Evolutionary conservation across 805 yeast species (phyloP).

Genomic region (Wickerhamiella occidentalis): DNA sequence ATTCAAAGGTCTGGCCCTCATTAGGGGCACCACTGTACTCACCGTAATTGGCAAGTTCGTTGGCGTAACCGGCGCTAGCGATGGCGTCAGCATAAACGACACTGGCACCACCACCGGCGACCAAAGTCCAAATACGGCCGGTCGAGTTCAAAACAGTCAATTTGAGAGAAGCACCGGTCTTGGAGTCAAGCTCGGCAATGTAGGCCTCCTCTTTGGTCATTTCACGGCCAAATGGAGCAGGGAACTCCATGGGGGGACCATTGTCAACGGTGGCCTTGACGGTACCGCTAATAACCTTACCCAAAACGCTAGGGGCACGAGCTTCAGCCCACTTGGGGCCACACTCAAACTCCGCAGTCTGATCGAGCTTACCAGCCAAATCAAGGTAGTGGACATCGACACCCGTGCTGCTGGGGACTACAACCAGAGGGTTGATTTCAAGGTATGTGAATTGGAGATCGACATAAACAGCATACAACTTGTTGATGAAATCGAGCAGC

Average conservation of each 20-base stretch:
- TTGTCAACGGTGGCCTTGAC: constrained; percentile 29
- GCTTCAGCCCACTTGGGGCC: constrained; percentile 40
- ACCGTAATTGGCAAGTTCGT: constrained; percentile 37
- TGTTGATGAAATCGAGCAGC: constrained; percentile 35
- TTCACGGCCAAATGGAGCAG: constrained; percentile 39
- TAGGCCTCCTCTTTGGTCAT: constrained; percentile 35
- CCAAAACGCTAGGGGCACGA: constrained; percentile 33
- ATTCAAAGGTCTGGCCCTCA: constrained; percentile 37
- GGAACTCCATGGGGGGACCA: constrained; percentile 39
- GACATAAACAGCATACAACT: constrained; percentile 37
- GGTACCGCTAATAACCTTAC: constrained; percentile 23
- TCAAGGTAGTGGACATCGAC: constrained; percentile 37
- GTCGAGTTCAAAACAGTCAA: constrained; percentile 34
- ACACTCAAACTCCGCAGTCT: constrained; percentile 38
- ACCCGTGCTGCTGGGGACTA: constrained; percentile 30
- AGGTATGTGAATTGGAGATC: constrained; percentile 37
- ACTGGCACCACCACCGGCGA: constrained; percentile 39
- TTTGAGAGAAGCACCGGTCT: constrained; percentile 38
- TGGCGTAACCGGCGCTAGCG: constrained; percentile 36
- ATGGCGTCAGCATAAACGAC: constrained; percentile 39
- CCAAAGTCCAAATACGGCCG: constrained; percentile 38
- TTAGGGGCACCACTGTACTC: constrained; percentile 40
- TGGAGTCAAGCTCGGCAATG: constrained; percentile 37
- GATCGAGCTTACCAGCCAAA: constrained; percentile 37
- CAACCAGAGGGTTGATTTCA: constrained; percentile 37